These are phyloP conservation scores for Lyophyllum semitale DNA, from an alignment of 768 basidiomycete species.

Conservation along the genomic window DNA sequence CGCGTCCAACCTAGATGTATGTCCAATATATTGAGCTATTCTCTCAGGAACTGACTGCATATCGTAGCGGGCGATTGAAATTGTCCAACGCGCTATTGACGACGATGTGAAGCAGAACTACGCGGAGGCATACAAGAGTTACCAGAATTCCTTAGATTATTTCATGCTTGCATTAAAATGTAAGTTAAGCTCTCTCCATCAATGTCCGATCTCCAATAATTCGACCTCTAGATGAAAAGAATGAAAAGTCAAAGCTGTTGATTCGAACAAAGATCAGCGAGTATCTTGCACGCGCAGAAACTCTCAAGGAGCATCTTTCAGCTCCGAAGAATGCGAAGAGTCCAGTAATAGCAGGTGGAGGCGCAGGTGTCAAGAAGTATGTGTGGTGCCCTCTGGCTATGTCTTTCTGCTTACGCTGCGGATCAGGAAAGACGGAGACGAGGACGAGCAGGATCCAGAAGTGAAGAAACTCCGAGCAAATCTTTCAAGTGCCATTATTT, in stretches of 20 bases:
- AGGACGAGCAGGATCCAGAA: constrained; percentile 87
- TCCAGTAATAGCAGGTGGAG: constrained; percentile 50
- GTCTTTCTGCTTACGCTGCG: constrained; percentile 2
- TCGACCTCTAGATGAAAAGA: constrained; percentile 76
- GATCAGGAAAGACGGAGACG: constrained; percentile 47
- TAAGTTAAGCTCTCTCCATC: constrained; percentile 33
- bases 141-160: constrained; percentile 95
- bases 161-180: constrained; percentile 98
- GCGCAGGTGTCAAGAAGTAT: constrained; percentile 48
- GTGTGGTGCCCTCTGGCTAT: constrained; percentile 13
- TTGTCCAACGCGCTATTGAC: constrained; percentile 91
- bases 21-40: constrained; percentile 15
- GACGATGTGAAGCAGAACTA: constrained; percentile 94
- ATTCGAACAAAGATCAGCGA: constrained; percentile 89
- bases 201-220: constrained; percentile 1
- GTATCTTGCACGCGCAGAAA: constrained; percentile 91
- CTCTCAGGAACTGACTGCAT: neutral
- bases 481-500: constrained; percentile 82
- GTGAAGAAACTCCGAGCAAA: constrained; percentile 95
- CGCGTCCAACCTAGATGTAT: constrained; percentile 49
- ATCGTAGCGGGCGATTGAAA: constrained; percentile 69
- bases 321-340: constrained; percentile 63
- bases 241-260: constrained; percentile 85
- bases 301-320: constrained; percentile 82
- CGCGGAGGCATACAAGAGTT: constrained; percentile 90